Evolutionary conservation across 1,284 basidiomycete species (phyloP), one percentile per base, ranked within the genome.

Genomic region (Ustilago nuda): DNA sequence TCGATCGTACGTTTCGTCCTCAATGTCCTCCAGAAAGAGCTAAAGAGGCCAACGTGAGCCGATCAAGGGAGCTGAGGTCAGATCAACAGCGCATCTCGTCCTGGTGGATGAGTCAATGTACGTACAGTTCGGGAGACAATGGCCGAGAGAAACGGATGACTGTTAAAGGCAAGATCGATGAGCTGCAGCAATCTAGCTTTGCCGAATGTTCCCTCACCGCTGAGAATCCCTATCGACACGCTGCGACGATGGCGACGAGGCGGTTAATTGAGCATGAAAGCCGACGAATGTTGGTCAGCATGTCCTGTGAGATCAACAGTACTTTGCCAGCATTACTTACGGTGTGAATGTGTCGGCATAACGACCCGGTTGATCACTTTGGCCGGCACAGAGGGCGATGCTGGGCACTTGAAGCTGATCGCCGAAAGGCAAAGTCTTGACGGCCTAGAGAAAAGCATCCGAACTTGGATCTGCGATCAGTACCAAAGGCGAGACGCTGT

Each of bases 41-140:
- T 60, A 15, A 19, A 8, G 6, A 11, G 6, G n/a, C n/a, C n/a
- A 45, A n/a, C 19, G 19, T 17, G 15, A 15, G 39, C 17, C n/a
- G 53, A 12, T 23, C 8, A 43, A 58, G 6, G 3, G 35, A 59
- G 4, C 23, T 45, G 4, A 55, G 17, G 51, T 53, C 33, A 53
- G 51, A 51, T 30, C 9, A 15, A 32, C 8, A 19, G 48, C 12
- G 23, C 23, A 27, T 32, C n/a, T 32, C 7, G 23, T 8, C 13
- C 8, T n/a, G 8, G n/a, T 5, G 23, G 4, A n/a, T 8, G 8
- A 8, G 36, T 30, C 23, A n/a, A 2, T 27, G 8, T 8, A 61
- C 72, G 30, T 53, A 74, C 66, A 0, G 75, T 70, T 30, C 58
- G 61, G 4, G 63, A 77, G 2, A 70, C 37, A 51, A 77, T 73